phyloP scores from a whole-genome alignment of 164 flowering plant genomes.

The Litsea cubeba region DNA sequence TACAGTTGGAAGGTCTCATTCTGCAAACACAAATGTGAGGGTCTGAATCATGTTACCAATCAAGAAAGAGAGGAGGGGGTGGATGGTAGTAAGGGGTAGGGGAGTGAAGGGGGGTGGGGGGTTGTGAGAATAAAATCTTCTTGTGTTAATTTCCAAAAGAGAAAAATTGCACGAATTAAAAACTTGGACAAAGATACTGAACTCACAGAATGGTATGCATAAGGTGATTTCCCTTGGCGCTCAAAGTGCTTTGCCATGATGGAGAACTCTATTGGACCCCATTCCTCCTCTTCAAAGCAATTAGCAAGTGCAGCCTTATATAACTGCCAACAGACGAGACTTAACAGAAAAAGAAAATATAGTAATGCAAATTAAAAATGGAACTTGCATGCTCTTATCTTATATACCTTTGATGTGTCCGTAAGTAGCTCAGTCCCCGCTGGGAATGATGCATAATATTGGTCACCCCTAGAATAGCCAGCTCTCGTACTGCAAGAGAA shows the following conservation, averaged over 20 bases:
- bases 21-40: too few relatives aligned
- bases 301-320: conserved; percentile 88
- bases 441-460: conserved; percentile 82
- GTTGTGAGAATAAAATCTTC: too few relatives aligned
- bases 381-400: neutral
- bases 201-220: conserved; percentile 92
- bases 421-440: conserved; percentile 80
- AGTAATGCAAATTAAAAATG: neutral
- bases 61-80: too few relatives aligned
- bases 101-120: too few relatives aligned
- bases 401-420: conserved; percentile 66
- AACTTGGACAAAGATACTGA: neutral
- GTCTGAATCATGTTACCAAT: too few relatives aligned
- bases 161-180: neutral
- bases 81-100: too few relatives aligned
- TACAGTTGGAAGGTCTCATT: too few relatives aligned
- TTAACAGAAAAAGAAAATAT: neutral
- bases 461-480: conserved; percentile 77
- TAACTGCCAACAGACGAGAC: conserved; percentile 31
- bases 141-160: too few relatives aligned
- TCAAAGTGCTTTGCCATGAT: conserved; percentile 92
- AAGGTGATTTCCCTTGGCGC: conserved; percentile 90
- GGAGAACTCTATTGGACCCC: conserved; percentile 87
- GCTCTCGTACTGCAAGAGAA: conserved; percentile 72
- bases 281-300: conserved; percentile 86